These are phyloP conservation scores for Aspergillus jensenii DNA, from an alignment of 2,329 filamentous ascomycete species.

Conservation along the genomic window DNA sequence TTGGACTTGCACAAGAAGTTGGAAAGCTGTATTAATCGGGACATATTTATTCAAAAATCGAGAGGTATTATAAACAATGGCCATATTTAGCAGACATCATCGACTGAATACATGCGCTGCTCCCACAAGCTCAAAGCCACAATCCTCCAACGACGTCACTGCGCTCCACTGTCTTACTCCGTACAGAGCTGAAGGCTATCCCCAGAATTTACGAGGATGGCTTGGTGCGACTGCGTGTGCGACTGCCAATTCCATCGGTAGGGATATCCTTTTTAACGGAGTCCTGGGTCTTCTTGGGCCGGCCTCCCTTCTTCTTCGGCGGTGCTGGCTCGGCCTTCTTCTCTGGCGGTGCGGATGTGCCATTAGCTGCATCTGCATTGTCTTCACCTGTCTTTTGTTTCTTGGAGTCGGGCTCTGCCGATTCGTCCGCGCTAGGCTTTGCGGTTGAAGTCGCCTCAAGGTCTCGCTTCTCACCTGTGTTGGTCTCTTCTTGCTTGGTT, in stretches of 20 bases:
- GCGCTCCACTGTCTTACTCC: background rate
- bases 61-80: background rate
- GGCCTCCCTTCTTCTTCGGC: conserved; percentile 26
- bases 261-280: conserved; percentile 26
- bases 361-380: conserved; percentile 14
- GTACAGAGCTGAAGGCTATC: background rate
- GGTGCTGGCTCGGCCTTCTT: conserved; percentile 6
- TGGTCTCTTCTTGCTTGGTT: conserved; percentile 13
- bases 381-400: conserved; percentile 33
- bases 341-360: conserved; percentile 20
- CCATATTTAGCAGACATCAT: background rate
- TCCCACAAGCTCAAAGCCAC: background rate
- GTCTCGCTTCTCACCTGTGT: conserved; percentile 27
- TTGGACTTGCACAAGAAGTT: background rate
- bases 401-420: conserved; percentile 30
- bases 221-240: conserved; percentile 41
- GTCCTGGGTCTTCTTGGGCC: conserved; percentile 34
- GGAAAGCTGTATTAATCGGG: too few relatives aligned
- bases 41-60: background rate
- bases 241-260: conserved; percentile 37
- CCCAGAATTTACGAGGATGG: conserved; percentile 15
- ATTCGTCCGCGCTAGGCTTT: conserved; percentile 14
- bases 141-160: background rate
- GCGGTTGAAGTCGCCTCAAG: conserved; percentile 15
- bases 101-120: background rate